These are phyloP conservation scores for Peronospora tabacina DNA, from an alignment of 352 stramenopile genomes.

Conservation along the genomic window DNA sequence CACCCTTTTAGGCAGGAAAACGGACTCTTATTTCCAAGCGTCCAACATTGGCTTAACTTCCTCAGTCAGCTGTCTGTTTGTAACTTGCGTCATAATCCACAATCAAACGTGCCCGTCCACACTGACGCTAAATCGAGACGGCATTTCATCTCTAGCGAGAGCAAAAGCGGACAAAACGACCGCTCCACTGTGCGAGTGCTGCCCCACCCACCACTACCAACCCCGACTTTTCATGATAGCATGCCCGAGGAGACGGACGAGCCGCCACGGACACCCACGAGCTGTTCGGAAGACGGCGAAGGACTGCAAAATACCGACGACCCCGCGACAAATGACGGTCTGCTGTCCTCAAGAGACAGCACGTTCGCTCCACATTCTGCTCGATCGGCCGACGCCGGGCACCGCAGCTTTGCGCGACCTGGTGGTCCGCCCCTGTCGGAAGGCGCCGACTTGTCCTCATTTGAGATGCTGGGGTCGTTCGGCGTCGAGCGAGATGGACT, in stretches of 20 bases:
- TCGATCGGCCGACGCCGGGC: constrained; percentile 11
- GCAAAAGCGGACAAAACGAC: constrained; percentile 4
- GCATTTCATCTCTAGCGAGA: constrained; percentile 15
- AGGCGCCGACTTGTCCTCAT: constrained; percentile 12
- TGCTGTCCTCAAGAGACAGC: constrained; percentile 14
- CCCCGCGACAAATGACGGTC: constrained; percentile 4
- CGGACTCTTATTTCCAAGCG: too few relatives aligned
- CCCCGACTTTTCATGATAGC: constrained; percentile 16
- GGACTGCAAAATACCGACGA: constrained; percentile 17
- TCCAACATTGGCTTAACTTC: too few relatives aligned
- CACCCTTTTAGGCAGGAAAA: too few relatives aligned
- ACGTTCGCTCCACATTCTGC: constrained; percentile 16
- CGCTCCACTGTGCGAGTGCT: constrained; percentile 2
- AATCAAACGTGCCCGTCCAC: constrained; percentile 11
- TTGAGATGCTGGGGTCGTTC: constrained; percentile 25
- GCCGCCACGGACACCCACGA: constrained; percentile 14
- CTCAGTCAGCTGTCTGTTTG: too few relatives aligned
- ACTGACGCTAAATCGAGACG: constrained; percentile 7
- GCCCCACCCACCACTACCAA: not conserved
- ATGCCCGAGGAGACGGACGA: constrained; percentile 21
- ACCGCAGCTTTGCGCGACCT: constrained; percentile 10
- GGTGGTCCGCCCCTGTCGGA: constrained; percentile 25
- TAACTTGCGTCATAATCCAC: not conserved
- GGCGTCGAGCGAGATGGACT: constrained; percentile 54
- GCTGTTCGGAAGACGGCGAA: constrained; percentile 15